phyloP scores from a whole-genome alignment of 2,329 filamentous ascomycete genomes.

The Epichloe sp. region DNA sequence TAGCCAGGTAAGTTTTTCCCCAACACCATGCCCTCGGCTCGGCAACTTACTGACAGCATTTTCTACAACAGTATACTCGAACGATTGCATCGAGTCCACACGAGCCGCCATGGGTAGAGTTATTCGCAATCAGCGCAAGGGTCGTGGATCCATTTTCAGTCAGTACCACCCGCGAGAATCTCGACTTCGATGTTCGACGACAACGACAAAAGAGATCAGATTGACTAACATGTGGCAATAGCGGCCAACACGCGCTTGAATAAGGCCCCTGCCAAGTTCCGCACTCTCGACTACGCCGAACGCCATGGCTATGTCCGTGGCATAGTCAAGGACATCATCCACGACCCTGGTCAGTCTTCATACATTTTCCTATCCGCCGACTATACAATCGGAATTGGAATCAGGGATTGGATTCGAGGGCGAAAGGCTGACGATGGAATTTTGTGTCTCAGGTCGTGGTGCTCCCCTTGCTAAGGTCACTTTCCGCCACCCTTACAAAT shows the following conservation, averaged over 20 bases:
- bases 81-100: slow-evolving; percentile 21
- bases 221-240: slow-evolving; percentile 26
- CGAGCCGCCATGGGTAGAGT: slow-evolving; percentile 40
- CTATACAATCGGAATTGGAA: background rate
- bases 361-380: background rate
- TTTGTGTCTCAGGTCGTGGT: slow-evolving; percentile 50
- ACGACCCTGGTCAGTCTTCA: slow-evolving; percentile 63
- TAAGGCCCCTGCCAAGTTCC: slow-evolving; percentile 78
- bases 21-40: slow-evolving; percentile 11
- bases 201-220: slow-evolving; percentile 6
- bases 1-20: slow-evolving; percentile 23
- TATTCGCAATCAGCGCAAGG: slow-evolving; percentile 55
- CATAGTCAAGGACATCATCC: slow-evolving; percentile 97
- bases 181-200: slow-evolving; percentile 12
- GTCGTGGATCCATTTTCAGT: slow-evolving; percentile 46
- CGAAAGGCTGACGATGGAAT: slow-evolving; percentile 13
- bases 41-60: slow-evolving; percentile 6
- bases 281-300: slow-evolving; percentile 92
- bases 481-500: slow-evolving; percentile 97
- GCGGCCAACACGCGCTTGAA: slow-evolving; percentile 80
- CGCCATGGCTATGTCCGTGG: slow-evolving; percentile 95
- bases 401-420: background rate
- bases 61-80: slow-evolving; percentile 16
- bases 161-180: slow-evolving; percentile 20
- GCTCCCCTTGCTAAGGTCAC: slow-evolving; percentile 94